Percentiles rank a stretch among this genome's conserved stretches.
These are phyloP conservation scores for Apiospora rasikravindrae DNA, from an alignment of 2,329 filamentous ascomycete species.

Conservation along the genomic window DNA sequence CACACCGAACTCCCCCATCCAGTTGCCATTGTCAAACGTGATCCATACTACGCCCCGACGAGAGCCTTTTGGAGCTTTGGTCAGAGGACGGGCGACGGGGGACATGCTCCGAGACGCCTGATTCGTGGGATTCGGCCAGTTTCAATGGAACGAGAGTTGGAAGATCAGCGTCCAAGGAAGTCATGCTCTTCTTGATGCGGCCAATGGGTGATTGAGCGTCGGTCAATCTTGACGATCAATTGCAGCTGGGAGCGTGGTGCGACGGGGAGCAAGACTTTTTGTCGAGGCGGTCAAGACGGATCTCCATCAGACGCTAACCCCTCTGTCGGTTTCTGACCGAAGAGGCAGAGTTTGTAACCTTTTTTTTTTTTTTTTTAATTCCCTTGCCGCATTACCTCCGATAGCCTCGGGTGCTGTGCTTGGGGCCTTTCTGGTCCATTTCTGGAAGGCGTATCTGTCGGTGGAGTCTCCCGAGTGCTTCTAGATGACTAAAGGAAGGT, in stretches of 20 bases:
- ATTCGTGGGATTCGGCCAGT: neutral
- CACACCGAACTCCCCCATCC: neutral
- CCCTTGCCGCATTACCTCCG: neutral
- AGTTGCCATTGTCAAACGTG: neutral
- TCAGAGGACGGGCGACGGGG: neutral
- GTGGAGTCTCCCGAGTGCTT: slow-evolving; percentile 12
- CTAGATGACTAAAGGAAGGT: slow-evolving; percentile 16
- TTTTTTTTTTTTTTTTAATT: neutral
- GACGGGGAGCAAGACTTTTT: neutral
- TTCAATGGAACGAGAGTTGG: neutral
- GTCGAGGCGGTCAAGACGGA: slow-evolving; percentile 13
- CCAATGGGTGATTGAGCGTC: slow-evolving; percentile 13
- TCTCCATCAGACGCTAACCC: neutral
- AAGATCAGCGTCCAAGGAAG: slow-evolving; percentile 13
- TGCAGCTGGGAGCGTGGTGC: slow-evolving; percentile 14
- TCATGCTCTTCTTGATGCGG: neutral
- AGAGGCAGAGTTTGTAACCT: neutral
- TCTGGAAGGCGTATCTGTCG: neutral
- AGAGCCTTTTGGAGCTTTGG: neutral
- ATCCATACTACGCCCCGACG: neutral
- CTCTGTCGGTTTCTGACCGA: neutral
- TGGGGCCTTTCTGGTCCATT: neutral
- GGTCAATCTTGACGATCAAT: slow-evolving; percentile 14
- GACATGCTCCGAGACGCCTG: neutral
- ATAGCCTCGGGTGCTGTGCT: neutral